phyloP scores from a whole-genome alignment of 352 stramenopile genomes.

The Pythium periplocum region DNA sequence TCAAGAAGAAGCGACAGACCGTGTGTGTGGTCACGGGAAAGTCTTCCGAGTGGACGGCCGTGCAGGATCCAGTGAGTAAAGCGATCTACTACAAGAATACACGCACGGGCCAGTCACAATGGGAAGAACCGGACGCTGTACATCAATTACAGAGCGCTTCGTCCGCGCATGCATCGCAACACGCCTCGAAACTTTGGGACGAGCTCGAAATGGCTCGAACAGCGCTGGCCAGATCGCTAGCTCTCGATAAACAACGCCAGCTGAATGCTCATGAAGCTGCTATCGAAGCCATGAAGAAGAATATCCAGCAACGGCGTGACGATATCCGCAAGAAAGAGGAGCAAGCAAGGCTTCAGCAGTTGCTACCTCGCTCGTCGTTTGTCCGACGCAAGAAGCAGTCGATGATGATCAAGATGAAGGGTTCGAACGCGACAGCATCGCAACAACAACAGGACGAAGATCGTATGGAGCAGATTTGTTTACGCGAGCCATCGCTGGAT shows the following conservation, averaged over 20 bases:
- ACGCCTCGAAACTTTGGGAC: conserved; percentile 52
- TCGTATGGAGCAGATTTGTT: conserved; percentile 49
- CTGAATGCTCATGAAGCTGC: conserved; percentile 25
- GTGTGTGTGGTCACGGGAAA: conserved; percentile 59
- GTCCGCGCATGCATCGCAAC: conserved; percentile 42
- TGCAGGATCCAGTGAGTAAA: conserved; percentile 45
- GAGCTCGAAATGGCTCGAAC: conserved; percentile 39
- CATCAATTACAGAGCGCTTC: conserved; percentile 45
- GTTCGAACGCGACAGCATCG: conserved; percentile 16
- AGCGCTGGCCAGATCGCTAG: conserved; percentile 32
- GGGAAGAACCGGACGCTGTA: conserved; percentile 61
- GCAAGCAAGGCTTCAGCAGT: conserved; percentile 44
- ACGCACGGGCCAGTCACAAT: conserved; percentile 56
- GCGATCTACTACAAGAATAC: conserved; percentile 77
- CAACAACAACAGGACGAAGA: conserved; percentile 22
- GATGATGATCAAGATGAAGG: conserved; percentile 53
- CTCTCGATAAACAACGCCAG: conserved; percentile 38
- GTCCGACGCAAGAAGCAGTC: conserved; percentile 61
- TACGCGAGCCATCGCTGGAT: conserved; percentile 44
- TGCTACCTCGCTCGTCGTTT: conserved; percentile 62
- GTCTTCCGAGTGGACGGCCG: conserved; percentile 53
- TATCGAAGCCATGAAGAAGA: conserved; percentile 26
- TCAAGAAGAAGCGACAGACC: conserved; percentile 70
- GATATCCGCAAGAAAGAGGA: conserved; percentile 54
- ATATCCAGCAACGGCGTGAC: conserved; percentile 41